These are phyloP conservation scores for Rhodotorula diobovata DNA, from an alignment of 768 basidiomycete genomes.

Conservation along the genomic window DNA sequence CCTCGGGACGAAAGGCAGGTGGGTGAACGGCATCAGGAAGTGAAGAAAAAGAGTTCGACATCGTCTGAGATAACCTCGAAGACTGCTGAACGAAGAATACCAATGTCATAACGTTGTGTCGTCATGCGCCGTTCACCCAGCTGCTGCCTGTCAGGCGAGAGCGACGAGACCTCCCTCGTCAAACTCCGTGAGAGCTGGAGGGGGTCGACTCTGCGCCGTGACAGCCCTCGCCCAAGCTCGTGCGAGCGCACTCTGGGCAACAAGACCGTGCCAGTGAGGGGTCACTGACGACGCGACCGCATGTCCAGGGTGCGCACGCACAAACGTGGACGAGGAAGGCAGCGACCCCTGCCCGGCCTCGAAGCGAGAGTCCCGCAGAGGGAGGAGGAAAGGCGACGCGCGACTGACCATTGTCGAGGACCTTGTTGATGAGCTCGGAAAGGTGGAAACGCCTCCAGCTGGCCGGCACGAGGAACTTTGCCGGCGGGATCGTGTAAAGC, in stretches of 20 bases:
- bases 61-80: slow-evolving; percentile 41
- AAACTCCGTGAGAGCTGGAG: slow-evolving; percentile 3
- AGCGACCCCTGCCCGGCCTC: neutral
- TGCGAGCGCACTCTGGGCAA: too few species aligned
- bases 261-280: too few species aligned
- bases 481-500: slow-evolving; percentile 68
- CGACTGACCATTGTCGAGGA: slow-evolving; percentile 52
- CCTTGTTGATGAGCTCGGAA: slow-evolving; percentile 94
- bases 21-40: slow-evolving; percentile 35
- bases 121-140: slow-evolving; percentile 15
- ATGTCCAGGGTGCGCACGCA: too few species aligned
- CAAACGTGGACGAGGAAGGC: neutral
- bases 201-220: too few species aligned
- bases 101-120: slow-evolving; percentile 34
- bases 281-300: too few species aligned
- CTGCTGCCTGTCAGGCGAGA: neutral
- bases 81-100: slow-evolving; percentile 40
- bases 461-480: slow-evolving; percentile 87
- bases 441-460: slow-evolving; percentile 93
- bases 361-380: neutral
- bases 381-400: neutral
- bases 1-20: neutral
- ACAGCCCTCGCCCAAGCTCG: too few species aligned
- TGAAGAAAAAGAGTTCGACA: slow-evolving; percentile 39
- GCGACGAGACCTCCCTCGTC: too few species aligned